These are phyloP conservation scores for Bryopsis sp. DNA, from an alignment of 139 green algal species.

Conservation along the genomic window DNA sequence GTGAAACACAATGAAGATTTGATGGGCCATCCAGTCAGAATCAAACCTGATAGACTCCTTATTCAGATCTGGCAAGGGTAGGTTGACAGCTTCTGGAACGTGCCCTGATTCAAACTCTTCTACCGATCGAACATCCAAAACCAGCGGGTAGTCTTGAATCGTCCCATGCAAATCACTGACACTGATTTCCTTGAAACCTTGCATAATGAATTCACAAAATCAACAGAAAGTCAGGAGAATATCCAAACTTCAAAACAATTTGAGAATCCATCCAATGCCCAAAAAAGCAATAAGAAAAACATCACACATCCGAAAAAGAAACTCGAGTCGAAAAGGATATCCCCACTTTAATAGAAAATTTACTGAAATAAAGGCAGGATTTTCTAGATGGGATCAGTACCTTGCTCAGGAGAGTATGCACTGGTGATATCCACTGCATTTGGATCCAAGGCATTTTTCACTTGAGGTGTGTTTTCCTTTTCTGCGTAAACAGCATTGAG, in stretches of 20 bases:
- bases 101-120: slow-evolving; percentile 19
- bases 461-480: background rate
- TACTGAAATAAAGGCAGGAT: too few species aligned
- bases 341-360: too few species aligned
- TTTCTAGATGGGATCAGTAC: background rate
- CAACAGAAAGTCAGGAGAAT: too few species aligned
- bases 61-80: slow-evolving; percentile 19
- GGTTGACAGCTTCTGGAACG: slow-evolving; percentile 19
- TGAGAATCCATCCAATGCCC: background rate
- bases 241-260: background rate
- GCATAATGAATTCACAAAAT: too few species aligned
- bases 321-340: too few species aligned
- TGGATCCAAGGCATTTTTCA: background rate
- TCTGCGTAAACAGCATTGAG: background rate
- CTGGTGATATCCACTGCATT: slow-evolving; percentile 7
- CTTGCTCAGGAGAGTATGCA: slow-evolving; percentile 13
- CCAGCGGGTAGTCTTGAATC: slow-evolving; percentile 18
- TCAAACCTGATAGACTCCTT: background rate
- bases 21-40: too few species aligned
- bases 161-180: slow-evolving; percentile 17
- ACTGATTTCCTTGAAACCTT: slow-evolving; percentile 20
- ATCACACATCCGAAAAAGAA: too few species aligned
- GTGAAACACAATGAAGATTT: too few species aligned
- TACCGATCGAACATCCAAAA: slow-evolving; percentile 22
- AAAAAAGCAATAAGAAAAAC: too few species aligned